Evolutionary conservation across 176 grass and related monocot genomes (phyloP), one percentile per base, ranked within the genome.

Genomic region (Pharus latifolius): DNA sequence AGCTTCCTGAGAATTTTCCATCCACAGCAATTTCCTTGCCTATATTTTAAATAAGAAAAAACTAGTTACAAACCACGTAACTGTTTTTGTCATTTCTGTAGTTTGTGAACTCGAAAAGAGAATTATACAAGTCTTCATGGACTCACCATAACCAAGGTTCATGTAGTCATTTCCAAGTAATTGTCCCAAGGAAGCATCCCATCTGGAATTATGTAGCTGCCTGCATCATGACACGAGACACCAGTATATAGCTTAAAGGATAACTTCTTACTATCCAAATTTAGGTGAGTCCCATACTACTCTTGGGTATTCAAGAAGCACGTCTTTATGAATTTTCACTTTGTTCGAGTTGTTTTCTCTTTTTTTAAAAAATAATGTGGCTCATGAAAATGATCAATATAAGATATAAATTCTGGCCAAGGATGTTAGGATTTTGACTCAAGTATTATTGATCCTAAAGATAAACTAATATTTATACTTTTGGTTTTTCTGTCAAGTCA

Each of bases 171-270:
- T 91, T 45, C 90, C 82, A 9, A 88, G 81, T n/a, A 96, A 65
- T 14, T 92, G 88, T 52, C 90, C 87, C 60, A 99, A 85, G 66
- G 95, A 86, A 64, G 67, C 70, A 83, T 99, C 90, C 90, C 87
- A 91, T 87, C 95, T 84, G 63, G 82, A 91, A 86, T 61, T 91
- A 64, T 94, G 82, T 11, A 89, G 81, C 51, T 94, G 95, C 74
- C 95, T 99, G 79, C 40, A 78, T 73, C 72, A 75, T 19, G 57
- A 54, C 34, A 32, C 19, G n/a, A n/a, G n/a, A 51, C 16, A 38
- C 49, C 31, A 77, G 41, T 22, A 53, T 75, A 38, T 56, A 59
- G 55, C 28, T 54, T 45, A 77, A 77, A 63, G 1, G 34, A 60
- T 63, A 55, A 46, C 11, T 50, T 27, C 64, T 24, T 50, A 35